A percentile compares a stretch with the other conserved stretches of the same genome.
phyloP scores from a whole-genome alignment of 2,329 filamentous ascomycete species.

The Nemania abortiva region DNA sequence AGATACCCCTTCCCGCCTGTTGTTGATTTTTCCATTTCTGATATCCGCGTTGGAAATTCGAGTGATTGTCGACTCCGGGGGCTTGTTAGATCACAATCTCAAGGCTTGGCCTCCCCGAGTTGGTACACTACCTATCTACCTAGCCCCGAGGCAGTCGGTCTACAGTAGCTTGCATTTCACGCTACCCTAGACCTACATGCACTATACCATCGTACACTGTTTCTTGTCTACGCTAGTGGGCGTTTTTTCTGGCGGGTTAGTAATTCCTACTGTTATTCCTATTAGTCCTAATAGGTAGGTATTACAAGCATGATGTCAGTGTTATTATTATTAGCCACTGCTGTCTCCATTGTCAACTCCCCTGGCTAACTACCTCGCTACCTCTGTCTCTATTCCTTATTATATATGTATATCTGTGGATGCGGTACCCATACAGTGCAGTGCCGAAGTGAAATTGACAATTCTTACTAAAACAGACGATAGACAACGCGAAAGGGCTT shows the following conservation, averaged over 20 bases:
- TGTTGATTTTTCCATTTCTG: slow-evolving; percentile 4
- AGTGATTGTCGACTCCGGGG: slow-evolving; percentile 26
- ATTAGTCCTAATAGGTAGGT: slow-evolving; percentile 37
- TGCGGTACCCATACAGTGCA: slow-evolving; percentile 24
- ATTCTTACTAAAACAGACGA: slow-evolving; percentile 27
- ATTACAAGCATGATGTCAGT: slow-evolving; percentile 36
- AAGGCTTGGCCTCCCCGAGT: slow-evolving; percentile 12
- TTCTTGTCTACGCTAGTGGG: slow-evolving; percentile 7
- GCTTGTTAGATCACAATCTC: slow-evolving; percentile 23
- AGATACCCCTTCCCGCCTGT: background rate
- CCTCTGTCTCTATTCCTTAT: background rate
- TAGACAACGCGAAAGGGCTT: slow-evolving; percentile 19
- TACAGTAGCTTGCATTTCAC: background rate
- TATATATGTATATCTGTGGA: slow-evolving; percentile 17
- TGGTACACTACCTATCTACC: background rate
- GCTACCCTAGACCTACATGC: background rate
- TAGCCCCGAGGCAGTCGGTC: no score
- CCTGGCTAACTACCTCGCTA: slow-evolving; percentile 3
- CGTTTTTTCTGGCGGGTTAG: slow-evolving; percentile 27
- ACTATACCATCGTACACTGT: background rate
- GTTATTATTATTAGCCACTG: slow-evolving; percentile 24
- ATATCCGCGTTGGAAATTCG: slow-evolving; percentile 2
- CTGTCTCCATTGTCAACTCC: slow-evolving; percentile 14
- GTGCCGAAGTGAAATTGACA: slow-evolving; percentile 20
- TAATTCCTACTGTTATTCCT: slow-evolving; percentile 31